Conservation (phyloP, 2,329 filamentous ascomycete species). For the Trichoderma aggressivum region DNA sequence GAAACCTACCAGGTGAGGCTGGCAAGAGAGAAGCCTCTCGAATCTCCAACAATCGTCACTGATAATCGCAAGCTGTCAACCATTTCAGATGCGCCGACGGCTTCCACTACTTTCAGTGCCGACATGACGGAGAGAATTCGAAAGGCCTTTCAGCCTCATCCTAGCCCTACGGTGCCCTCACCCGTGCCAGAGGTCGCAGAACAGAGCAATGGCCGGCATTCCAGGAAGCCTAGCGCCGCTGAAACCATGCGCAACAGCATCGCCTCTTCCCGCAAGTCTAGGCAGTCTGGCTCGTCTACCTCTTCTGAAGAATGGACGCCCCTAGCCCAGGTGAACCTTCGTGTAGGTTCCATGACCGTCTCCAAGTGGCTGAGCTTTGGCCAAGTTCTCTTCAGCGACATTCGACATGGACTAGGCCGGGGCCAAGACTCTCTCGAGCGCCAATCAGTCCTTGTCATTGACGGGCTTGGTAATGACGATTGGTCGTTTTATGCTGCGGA, state of each 20-base stretch:
- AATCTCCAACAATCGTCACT: slow-evolving; percentile 46
- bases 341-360: slow-evolving; percentile 77
- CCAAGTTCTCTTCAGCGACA: slow-evolving; percentile 77
- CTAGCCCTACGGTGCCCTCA: slow-evolving; percentile 43
- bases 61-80: slow-evolving; percentile 32
- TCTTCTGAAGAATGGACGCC: slow-evolving; percentile 58
- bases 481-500: slow-evolving; percentile 86
- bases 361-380: slow-evolving; percentile 87
- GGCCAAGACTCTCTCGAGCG: slow-evolving; percentile 38
- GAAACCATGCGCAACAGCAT: slow-evolving; percentile 29
- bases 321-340: slow-evolving; percentile 68
- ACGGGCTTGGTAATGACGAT: slow-evolving; percentile 81
- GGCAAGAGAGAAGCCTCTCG: slow-evolving; percentile 37
- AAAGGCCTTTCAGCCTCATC: slow-evolving; percentile 44
- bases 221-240: slow-evolving; percentile 33
- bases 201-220: background rate
- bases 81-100: slow-evolving; percentile 34
- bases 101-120: slow-evolving; percentile 52
- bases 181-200: slow-evolving; percentile 41
- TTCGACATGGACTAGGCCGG: slow-evolving; percentile 64
- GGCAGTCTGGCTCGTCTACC: slow-evolving; percentile 46
- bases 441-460: slow-evolving; percentile 69
- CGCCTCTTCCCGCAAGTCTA: slow-evolving; percentile 32
- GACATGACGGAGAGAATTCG: slow-evolving; percentile 54
- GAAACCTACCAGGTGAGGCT: slow-evolving; percentile 45